These are phyloP conservation scores for Onygenales sp. DNA, from an alignment of 2,329 filamentous ascomycete genomes.

Conservation along the genomic window DNA sequence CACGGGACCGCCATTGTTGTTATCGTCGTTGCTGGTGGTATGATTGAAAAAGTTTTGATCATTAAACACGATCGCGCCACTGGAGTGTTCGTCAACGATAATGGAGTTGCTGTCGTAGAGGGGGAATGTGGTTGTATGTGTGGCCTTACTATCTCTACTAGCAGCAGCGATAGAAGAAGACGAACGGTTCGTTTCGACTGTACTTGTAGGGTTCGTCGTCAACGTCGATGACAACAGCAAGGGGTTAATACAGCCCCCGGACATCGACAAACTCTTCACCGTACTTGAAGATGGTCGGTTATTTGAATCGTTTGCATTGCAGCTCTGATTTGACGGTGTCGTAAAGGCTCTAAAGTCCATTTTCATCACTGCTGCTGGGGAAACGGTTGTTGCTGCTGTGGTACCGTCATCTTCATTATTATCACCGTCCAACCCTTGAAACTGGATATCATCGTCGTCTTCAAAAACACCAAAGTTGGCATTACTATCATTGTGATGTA, in stretches of 20 bases:
- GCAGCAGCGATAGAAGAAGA: neutral
- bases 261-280: neutral
- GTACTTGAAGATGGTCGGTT: neutral
- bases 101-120: neutral
- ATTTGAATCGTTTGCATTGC: neutral
- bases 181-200: neutral
- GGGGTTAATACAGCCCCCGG: neutral
- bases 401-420: neutral
- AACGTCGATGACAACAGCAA: neutral
- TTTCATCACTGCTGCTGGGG: neutral
- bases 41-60: neutral
- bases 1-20: neutral
- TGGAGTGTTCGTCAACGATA: neutral
- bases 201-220: neutral
- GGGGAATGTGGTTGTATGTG: neutral
- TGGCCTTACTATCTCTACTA: too few relatives aligned
- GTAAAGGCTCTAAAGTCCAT: neutral
- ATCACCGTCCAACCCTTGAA: neutral
- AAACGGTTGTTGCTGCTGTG: neutral
- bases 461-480: neutral
- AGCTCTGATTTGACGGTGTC: neutral
- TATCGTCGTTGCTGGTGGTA: neutral
- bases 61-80: neutral
- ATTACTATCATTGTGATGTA: neutral
- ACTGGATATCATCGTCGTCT: neutral